A percentile compares a stretch with the other conserved stretches of the same genome.
phyloP scores from a whole-genome alignment of 495 filamentous ascomycete species.

The Daldinia bambusicola region DNA sequence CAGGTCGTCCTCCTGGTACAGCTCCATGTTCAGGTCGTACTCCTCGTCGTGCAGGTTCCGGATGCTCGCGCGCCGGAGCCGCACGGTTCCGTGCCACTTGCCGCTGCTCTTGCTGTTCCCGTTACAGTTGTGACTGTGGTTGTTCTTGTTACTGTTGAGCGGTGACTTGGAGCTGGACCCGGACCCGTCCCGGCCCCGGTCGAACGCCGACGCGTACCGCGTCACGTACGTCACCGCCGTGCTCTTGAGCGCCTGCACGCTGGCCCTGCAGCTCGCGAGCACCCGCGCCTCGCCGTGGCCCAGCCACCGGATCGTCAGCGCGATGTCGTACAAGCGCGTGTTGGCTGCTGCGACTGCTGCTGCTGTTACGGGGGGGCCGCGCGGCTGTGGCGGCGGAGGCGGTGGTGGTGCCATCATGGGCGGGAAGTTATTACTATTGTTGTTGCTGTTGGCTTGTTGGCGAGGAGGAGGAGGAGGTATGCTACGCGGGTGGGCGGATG shows the following conservation, averaged over 20 bases:
- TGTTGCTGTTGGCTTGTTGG: constrained; percentile 2
- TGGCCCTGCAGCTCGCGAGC: constrained; percentile 39
- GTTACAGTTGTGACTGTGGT: background rate
- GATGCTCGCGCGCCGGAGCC: constrained; percentile 30
- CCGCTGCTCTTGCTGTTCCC: background rate
- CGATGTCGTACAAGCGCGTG: constrained; percentile 33
- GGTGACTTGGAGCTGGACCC: too few species aligned
- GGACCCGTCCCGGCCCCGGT: too few species aligned
- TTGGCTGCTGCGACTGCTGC: too few species aligned
- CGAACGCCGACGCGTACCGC: constrained; percentile 26
- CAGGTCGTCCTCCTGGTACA: constrained; percentile 46
- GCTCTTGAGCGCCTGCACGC: constrained; percentile 43
- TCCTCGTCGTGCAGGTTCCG: constrained; percentile 24
- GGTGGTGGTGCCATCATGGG: background rate
- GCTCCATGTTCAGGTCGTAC: constrained; percentile 47
- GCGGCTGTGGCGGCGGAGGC: background rate
- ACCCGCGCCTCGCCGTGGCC: constrained; percentile 47
- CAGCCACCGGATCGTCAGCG: constrained; percentile 48
- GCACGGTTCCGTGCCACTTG: constrained; percentile 3
- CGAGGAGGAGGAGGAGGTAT: background rate
- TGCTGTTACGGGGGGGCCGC: too few species aligned
- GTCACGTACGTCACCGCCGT: constrained; percentile 45
- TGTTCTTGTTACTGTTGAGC: constrained; percentile 1
- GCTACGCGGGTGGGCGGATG: background rate
- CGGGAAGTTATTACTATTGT: constrained; percentile 5